These are phyloP conservation scores for Fusarium sp. DNA, from an alignment of 2,329 filamentous ascomycete genomes.

Conservation along the genomic window DNA sequence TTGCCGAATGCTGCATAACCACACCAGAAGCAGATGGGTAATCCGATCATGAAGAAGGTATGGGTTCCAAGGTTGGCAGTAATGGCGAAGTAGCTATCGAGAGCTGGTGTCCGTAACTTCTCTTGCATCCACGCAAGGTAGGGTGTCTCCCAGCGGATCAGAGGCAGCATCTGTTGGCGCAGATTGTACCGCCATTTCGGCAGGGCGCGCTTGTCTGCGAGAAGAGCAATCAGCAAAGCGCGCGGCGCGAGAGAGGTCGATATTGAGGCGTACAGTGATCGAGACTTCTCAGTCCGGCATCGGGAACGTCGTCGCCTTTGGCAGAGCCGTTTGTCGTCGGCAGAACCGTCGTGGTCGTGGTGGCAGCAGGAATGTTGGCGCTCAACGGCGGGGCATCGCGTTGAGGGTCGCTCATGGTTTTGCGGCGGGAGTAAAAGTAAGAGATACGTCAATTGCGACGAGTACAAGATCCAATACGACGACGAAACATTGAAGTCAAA, in stretches of 20 bases:
- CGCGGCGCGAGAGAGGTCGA: not conserved
- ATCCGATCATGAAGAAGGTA: constrained; percentile 96
- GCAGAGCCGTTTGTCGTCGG: constrained; percentile 13
- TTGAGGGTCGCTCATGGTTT: constrained; percentile 47
- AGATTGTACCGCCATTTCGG: constrained; percentile 89
- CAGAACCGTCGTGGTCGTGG: constrained; percentile 22
- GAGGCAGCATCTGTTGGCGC: constrained; percentile 82
- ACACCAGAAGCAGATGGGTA: constrained; percentile 97
- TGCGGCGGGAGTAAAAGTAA: constrained; percentile 8
- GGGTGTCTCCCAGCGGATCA: constrained; percentile 94
- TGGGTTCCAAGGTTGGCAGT: constrained; percentile 97
- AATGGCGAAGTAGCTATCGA: constrained; percentile 97
- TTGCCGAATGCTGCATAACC: constrained; percentile 86
- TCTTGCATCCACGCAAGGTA: constrained; percentile 90
- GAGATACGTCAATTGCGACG: constrained; percentile 36
- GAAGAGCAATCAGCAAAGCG: constrained; percentile 17
- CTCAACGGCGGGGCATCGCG: constrained; percentile 46
- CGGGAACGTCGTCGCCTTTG: constrained; percentile 50
- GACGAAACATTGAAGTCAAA: constrained; percentile 30
- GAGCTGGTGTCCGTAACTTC: constrained; percentile 79
- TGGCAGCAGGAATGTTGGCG: constrained; percentile 15
- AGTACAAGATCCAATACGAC: constrained; percentile 15
- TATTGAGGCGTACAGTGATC: constrained; percentile 71
- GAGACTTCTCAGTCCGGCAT: constrained; percentile 82
- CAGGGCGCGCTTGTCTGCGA: constrained; percentile 80